Conservation (phyloP, 2,329 filamentous ascomycete genomes). For the Calonectria ilicicola region DNA sequence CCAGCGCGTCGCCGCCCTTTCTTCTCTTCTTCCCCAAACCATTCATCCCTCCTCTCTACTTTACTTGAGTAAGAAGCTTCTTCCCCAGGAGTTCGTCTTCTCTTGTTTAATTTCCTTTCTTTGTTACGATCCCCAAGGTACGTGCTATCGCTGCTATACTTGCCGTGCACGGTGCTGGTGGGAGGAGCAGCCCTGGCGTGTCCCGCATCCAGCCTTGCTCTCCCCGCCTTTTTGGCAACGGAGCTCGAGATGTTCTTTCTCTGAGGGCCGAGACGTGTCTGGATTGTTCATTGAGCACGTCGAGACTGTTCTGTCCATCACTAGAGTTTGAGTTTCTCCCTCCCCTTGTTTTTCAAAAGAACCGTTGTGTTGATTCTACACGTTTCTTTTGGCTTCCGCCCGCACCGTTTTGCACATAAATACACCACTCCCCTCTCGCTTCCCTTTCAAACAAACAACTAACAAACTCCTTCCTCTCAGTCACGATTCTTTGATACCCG, state of each 20-base stretch:
- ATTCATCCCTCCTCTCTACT: slow-evolving; percentile 37
- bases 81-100: slow-evolving; percentile 39
- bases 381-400: slow-evolving; percentile 15
- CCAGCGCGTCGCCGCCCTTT: slow-evolving; percentile 40
- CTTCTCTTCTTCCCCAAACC: slow-evolving; percentile 35
- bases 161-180: neutral
- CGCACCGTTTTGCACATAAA: slow-evolving; percentile 4
- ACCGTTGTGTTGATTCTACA: neutral
- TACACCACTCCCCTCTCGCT: slow-evolving; percentile 3
- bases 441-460: slow-evolving; percentile 20
- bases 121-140: slow-evolving; percentile 43
- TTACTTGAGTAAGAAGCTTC: slow-evolving; percentile 39
- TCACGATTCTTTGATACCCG: slow-evolving; percentile 55
- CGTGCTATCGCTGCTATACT: too few species aligned
- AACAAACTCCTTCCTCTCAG: slow-evolving; percentile 34
- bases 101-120: slow-evolving; percentile 39
- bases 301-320: neutral
- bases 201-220: slow-evolving; percentile 3
- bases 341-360: neutral
- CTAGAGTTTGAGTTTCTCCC: neutral
- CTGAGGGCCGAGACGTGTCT: neutral
- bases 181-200: neutral
- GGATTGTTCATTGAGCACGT: neutral
- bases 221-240: neutral
- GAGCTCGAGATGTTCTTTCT: neutral